A percentile compares a stretch with the other conserved stretches of the same genome.
Evolutionary conservation across 169 alveolate species (phyloP).

Genomic region (Blepharisma undulans): DNA sequence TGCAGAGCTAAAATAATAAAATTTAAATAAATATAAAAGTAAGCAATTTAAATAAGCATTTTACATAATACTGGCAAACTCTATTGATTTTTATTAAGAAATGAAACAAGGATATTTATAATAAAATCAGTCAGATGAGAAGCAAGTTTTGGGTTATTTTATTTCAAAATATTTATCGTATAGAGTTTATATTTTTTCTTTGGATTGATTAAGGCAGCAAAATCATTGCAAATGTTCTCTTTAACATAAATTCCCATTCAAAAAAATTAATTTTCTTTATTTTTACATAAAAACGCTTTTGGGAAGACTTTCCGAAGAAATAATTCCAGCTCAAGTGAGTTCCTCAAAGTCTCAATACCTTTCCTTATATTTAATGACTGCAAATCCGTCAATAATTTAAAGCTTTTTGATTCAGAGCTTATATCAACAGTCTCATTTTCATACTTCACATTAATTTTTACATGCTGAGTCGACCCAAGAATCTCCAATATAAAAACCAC

Average conservation of each 20-base stretch:
- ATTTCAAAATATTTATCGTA: too few relatives aligned
- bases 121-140: background rate
- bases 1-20: background rate
- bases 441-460: background rate
- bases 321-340: background rate
- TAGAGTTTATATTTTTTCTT: too few relatives aligned
- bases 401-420: background rate
- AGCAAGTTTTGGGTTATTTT: background rate
- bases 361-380: background rate
- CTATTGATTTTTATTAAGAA: too few relatives aligned
- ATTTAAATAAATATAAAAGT: too few relatives aligned
- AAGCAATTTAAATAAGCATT: too few relatives aligned
- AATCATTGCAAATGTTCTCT: background rate
- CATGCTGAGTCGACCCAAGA: background rate
- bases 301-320: background rate
- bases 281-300: background rate
- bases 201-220: background rate
- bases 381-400: background rate
- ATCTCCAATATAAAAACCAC: background rate
- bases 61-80: background rate
- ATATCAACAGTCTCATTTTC: conserved; percentile 6
- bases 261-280: background rate
- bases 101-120: background rate
- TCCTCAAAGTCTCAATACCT: background rate
- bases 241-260: background rate